Base-by-base conservation (phyloP, 148 eudicot genomes). In the Chenopodium quinoa region DNA sequence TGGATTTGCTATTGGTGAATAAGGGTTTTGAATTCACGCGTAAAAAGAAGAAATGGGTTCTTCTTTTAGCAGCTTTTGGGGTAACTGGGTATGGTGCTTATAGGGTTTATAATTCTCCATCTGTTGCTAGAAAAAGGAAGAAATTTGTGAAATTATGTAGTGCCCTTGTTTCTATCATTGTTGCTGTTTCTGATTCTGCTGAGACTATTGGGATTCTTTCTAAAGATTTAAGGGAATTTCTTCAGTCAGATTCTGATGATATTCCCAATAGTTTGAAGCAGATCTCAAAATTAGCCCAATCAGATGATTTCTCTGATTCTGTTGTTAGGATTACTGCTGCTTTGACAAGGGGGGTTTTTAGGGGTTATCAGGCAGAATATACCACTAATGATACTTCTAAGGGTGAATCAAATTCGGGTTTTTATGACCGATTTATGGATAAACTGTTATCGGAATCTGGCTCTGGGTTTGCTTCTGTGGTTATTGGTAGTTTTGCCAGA, bases 401-500 rank as follows among this genome's bases (percentile, higher is more conserved):
- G 66, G 68, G 47, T 52, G 89, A 44, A 9, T 76, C 46, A 6
- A 78, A 56, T 81, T 68, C 47, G 50, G 68, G 90, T 76, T 86
- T 91, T 56, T 48, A 84, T 1, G 97, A 94, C 85, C 71, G 73
- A 81, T 75, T 93, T 62, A 32, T 92, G 82, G 93, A 93, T 74
- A 93, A 81, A 79, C 73, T 95, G 82, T 82, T 84, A 81, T 89
- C 97, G 1, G 82, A 71, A 80, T 90, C 89, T 22, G 98, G 97
- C 46, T 86, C 92, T 9, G 97, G 97, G 52, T 95, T 95, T 85
- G 96, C 83, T 77, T 93, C 98, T 6, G 90, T 86, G 74, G 86
- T 95, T 78, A 93, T 87, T 78, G 98, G 98, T 29, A 95, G 97
- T 78, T 91, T 93, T 85, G 98, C 98, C 1, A 87, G 93, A 71